Conservation (phyloP, 441 rosid genomes). For the Caryocar brasiliense region DNA sequence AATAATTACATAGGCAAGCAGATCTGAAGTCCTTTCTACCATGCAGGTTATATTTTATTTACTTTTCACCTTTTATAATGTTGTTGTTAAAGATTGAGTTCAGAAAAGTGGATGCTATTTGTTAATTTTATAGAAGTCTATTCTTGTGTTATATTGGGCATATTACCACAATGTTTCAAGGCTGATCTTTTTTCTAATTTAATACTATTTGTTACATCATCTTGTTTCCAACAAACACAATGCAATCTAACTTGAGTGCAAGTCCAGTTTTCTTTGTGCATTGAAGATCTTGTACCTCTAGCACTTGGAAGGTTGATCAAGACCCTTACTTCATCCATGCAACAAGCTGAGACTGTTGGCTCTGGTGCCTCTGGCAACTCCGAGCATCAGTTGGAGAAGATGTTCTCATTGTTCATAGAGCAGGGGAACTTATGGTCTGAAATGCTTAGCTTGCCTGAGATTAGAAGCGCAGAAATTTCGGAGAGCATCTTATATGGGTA, state of each 20-base stretch:
- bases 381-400: constrained; percentile 67
- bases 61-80: no score
- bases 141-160: no score
- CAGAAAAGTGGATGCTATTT: no score
- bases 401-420: constrained; percentile 84
- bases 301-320: constrained; percentile 83
- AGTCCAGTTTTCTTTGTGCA: constrained; percentile 78
- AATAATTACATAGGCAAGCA: no score
- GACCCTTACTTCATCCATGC: constrained; percentile 57
- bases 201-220: not conserved
- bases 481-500: constrained; percentile 86
- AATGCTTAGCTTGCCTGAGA: constrained; percentile 66
- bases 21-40: no score
- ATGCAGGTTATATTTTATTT: no score
- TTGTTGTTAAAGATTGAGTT: no score
- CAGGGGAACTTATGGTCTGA: constrained; percentile 94
- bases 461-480: constrained; percentile 53
- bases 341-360: constrained; percentile 35
- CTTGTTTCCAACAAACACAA: constrained; percentile 6
- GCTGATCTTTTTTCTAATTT: not conserved
- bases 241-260: constrained; percentile 20
- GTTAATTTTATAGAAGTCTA: no score
- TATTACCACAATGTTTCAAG: no score
- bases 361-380: constrained; percentile 29
- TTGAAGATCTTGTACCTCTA: constrained; percentile 89